These are phyloP conservation scores for Penicillium sp. DNA, from an alignment of 2,329 filamentous ascomycete species.

Conservation along the genomic window DNA sequence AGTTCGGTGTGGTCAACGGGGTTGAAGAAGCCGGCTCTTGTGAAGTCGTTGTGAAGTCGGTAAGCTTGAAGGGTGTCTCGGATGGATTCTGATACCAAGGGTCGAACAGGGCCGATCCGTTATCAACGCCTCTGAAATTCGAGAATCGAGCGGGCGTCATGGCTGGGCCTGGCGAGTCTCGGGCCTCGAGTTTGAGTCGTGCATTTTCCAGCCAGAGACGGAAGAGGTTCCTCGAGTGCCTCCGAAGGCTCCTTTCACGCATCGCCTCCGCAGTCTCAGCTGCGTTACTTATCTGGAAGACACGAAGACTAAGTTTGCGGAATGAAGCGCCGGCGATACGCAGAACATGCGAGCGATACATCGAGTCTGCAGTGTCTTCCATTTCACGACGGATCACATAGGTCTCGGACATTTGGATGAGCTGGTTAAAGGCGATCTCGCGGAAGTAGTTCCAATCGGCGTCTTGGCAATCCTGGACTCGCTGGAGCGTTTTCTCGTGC, in stretches of 20 bases:
- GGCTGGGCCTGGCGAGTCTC: slow-evolving; percentile 29
- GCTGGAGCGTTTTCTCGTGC: slow-evolving; percentile 39
- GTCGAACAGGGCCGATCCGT: slow-evolving; percentile 31
- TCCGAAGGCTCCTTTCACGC: slow-evolving; percentile 50
- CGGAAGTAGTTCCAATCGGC: slow-evolving; percentile 38
- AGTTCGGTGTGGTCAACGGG: slow-evolving; percentile 41
- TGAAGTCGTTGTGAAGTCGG: slow-evolving; percentile 32
- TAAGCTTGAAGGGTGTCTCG: slow-evolving; percentile 37
- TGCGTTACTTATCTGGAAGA: slow-evolving; percentile 52
- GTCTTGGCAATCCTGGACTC: slow-evolving; percentile 33
- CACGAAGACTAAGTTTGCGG: slow-evolving; percentile 55
- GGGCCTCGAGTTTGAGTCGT: slow-evolving; percentile 27
- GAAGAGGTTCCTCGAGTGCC: slow-evolving; percentile 54
- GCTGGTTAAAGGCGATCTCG: slow-evolving; percentile 36
- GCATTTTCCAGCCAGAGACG: slow-evolving; percentile 52
- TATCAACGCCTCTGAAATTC: slow-evolving; percentile 17
- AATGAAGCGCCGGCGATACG: slow-evolving; percentile 46
- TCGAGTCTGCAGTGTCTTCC: slow-evolving; percentile 44
- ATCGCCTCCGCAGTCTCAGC: slow-evolving; percentile 52
- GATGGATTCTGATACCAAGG: slow-evolving; percentile 32
- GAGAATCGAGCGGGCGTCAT: slow-evolving; percentile 25
- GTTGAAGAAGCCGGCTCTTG: slow-evolving; percentile 32
- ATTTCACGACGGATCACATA: slow-evolving; percentile 33
- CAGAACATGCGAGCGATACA: slow-evolving; percentile 47
- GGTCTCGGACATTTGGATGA: slow-evolving; percentile 37